Conservation (phyloP, 768 basidiomycete genomes). For the Lentinus tigrinus region DNA sequence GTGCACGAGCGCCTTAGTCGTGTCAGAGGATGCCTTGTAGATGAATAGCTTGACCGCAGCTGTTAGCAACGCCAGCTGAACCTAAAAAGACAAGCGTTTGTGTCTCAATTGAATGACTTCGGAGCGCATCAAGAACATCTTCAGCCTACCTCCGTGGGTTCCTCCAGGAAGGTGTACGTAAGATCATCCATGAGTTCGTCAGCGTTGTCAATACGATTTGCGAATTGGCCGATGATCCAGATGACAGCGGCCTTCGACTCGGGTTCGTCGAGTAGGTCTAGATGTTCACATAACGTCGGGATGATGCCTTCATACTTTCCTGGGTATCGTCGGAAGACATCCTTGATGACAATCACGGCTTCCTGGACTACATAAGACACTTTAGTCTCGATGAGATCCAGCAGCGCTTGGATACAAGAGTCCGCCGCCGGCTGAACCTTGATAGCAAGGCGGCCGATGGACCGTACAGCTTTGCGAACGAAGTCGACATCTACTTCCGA, state of each 20-base stretch:
- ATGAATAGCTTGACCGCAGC: slow-evolving; percentile 96
- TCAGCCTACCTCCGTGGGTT: slow-evolving; percentile 76
- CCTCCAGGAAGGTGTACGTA: slow-evolving; percentile 85
- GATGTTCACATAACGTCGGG: slow-evolving; percentile 86
- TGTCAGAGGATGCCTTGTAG: slow-evolving; percentile 79
- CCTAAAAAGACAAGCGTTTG: slow-evolving; percentile 46
- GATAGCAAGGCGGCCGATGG: slow-evolving; percentile 97
- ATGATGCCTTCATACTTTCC: slow-evolving; percentile 97
- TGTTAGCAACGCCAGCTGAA: slow-evolving; percentile 92
- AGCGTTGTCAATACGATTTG: slow-evolving; percentile 91
- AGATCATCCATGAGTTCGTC: slow-evolving; percentile 95
- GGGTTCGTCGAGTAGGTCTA: slow-evolving; percentile 90
- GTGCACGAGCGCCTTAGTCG: slow-evolving; percentile 85
- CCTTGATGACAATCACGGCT: slow-evolving; percentile 95
- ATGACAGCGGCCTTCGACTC: slow-evolving; percentile 97
- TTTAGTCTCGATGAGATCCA: slow-evolving; percentile 87
- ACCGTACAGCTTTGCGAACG: slow-evolving; percentile 95
- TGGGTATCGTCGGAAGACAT: slow-evolving; percentile 96
- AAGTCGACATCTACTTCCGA: slow-evolving; percentile 99
- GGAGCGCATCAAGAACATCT: neutral
- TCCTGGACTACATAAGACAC: slow-evolving; percentile 97
- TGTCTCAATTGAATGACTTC: neutral
- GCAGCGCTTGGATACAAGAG: slow-evolving; percentile 82
- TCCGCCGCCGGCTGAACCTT: slow-evolving; percentile 91
- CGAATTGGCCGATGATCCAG: slow-evolving; percentile 97